Evolutionary conservation across 2,329 filamentous ascomycete genomes (phyloP), one percentile per base, ranked within the genome.

Genomic region (Pseudocercospora eumusae): DNA sequence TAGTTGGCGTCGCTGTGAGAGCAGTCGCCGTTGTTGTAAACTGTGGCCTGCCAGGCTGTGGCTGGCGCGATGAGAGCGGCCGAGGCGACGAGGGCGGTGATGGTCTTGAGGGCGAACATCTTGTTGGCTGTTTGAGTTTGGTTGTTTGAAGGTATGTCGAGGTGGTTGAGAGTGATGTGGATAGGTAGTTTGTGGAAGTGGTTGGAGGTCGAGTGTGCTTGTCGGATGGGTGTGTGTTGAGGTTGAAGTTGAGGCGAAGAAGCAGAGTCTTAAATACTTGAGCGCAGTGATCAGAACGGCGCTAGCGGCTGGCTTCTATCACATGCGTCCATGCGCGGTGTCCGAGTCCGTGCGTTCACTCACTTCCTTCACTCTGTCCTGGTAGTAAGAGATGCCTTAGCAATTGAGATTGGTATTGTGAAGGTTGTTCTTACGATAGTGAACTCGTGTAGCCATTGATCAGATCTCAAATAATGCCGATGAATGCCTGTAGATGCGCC

Each of bases 11-110:
- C 56, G 42, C 23, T 11, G 8, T 13, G n/a, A n/a, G 56, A 47
- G 56, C 56, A 57, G 56, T 57, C 56, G 42, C 40, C 56, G 42
- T 47, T 47, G n/a, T 47, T 25, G 56, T 57, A 57, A 25, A 57
- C 21, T 7, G 56, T 47, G 6, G 44, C 25, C 21, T 57, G 40
- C 56, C 56, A 57, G 40, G 56, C 56, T 2, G 56, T 13, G n/a
- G 56, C 27, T 18, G 56, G 36, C 4, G 56, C 56, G 18, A 49
- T 13, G 42, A 47, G 20, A 21, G 42, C 56, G 23, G 20, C n/a
- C 18, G 44, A n/a, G 25, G 40, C 40, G 21, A 8, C 23, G 15
- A 28, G 11, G 11, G 47, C 47, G 25, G 25, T 15, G 42, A 57
- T 7, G n/a, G 28, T 23, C 25, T 57, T 57, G 42, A 18, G 0